These are phyloP conservation scores for Phytophthora colocasiae DNA, from an alignment of 352 stramenopile genomes.

Conservation along the genomic window DNA sequence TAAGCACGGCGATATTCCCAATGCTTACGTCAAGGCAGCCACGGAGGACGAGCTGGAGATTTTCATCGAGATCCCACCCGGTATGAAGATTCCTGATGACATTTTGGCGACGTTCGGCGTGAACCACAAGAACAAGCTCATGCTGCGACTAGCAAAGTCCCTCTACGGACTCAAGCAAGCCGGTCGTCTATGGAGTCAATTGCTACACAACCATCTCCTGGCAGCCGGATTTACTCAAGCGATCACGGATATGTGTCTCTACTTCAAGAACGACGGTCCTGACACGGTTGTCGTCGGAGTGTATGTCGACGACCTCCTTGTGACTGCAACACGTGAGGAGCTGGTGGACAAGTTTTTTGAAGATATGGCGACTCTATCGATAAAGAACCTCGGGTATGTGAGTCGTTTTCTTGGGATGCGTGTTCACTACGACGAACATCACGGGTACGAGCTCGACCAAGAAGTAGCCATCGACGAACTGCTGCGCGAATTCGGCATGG, in stretches of 20 bases:
- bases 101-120: not conserved
- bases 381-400: slow-evolving; percentile 1
- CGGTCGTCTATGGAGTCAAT: not conserved
- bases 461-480: not conserved
- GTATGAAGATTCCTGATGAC: not conserved
- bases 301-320: slow-evolving; percentile 8
- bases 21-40: not conserved
- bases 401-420: slow-evolving; percentile 5
- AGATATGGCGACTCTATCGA: not conserved
- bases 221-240: slow-evolving; percentile 3
- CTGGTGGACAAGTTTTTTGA: slow-evolving; percentile 6
- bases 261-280: not conserved
- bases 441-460: slow-evolving; percentile 3
- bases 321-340: not conserved
- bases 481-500: not conserved
- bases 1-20: not conserved
- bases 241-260: slow-evolving; percentile 4
- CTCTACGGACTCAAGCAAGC: slow-evolving; percentile 7
- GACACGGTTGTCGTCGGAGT: not conserved
- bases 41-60: not conserved
- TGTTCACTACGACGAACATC: slow-evolving; percentile 4
- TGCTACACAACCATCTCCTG: not conserved
- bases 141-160: not conserved
- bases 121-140: not conserved
- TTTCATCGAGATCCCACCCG: not conserved